These are phyloP conservation scores for Malassezia cuniculi DNA, from an alignment of 1,284 basidiomycete species.

Conservation along the genomic window DNA sequence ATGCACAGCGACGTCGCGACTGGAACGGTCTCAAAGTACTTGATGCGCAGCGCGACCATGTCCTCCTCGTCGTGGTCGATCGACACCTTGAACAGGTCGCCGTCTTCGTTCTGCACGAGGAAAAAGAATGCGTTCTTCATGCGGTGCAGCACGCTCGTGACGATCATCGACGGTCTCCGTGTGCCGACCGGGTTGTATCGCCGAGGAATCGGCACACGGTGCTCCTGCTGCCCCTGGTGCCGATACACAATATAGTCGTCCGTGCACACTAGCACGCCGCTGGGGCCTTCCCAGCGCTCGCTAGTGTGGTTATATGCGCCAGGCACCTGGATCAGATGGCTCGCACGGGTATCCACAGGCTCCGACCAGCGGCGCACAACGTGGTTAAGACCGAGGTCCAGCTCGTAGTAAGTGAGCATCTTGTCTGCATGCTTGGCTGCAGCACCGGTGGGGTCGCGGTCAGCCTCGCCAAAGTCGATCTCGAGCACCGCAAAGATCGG, in stretches of 20 bases:
- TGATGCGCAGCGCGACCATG: constrained; percentile 35
- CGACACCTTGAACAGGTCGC: constrained; percentile 43
- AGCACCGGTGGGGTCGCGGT: constrained; percentile 35
- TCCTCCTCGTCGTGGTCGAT: constrained; percentile 44
- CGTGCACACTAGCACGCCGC: constrained; percentile 42
- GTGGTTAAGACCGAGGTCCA: constrained; percentile 44
- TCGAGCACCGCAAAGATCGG: constrained; percentile 42
- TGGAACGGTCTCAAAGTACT: constrained; percentile 44
- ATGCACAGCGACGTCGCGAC: constrained; percentile 34
- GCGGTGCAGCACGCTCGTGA: constrained; percentile 40
- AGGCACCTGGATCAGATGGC: constrained; percentile 38
- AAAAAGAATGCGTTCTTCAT: constrained; percentile 45
- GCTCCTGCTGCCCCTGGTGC: constrained; percentile 38
- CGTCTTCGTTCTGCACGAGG: constrained; percentile 39
- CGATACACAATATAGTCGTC: constrained; percentile 44
- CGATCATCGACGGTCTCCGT: constrained; percentile 27
- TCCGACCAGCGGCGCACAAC: constrained; percentile 42
- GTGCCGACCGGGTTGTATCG: constrained; percentile 30
- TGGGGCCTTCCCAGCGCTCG: constrained; percentile 43
- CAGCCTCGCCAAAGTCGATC: constrained; percentile 41
- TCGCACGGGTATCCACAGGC: constrained; percentile 31
- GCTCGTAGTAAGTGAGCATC: constrained; percentile 43
- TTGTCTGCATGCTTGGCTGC: constrained; percentile 32
- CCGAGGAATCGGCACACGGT: constrained; percentile 41
- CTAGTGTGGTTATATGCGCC: constrained; percentile 40